phyloP scores from a whole-genome alignment of 495 filamentous ascomycete species.

The Cercophora sp. region DNA sequence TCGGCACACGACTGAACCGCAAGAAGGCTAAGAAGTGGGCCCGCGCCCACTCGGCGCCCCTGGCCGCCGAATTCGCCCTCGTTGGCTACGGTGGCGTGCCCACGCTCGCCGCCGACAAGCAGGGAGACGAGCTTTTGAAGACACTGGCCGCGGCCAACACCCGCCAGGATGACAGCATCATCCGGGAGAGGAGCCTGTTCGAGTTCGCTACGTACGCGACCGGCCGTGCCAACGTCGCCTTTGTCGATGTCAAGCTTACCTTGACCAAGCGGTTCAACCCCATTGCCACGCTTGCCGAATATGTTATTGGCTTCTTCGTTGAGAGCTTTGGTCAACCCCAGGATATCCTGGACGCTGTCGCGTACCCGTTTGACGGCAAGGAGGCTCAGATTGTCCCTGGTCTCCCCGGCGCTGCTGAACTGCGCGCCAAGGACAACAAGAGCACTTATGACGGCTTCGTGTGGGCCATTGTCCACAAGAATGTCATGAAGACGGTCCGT shows the following conservation, averaged over 20 bases:
- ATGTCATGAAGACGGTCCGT: slow-evolving; percentile 80
- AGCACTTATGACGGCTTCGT: slow-evolving; percentile 87
- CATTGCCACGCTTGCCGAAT: slow-evolving; percentile 64
- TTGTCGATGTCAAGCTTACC: slow-evolving; percentile 76
- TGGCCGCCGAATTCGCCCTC: slow-evolving; percentile 80
- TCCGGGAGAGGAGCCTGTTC: slow-evolving; percentile 79
- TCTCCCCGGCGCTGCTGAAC: slow-evolving; percentile 52
- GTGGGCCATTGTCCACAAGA: slow-evolving; percentile 94
- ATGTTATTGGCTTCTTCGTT: slow-evolving; percentile 68
- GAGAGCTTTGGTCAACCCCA: slow-evolving; percentile 60
- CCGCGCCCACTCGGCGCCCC: slow-evolving; percentile 61
- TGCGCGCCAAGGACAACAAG: slow-evolving; percentile 57
- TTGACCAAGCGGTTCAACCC: slow-evolving; percentile 91
- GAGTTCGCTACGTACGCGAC: slow-evolving; percentile 90
- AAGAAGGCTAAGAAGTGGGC: slow-evolving; percentile 78
- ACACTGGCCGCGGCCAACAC: slow-evolving; percentile 28
- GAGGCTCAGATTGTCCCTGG: slow-evolving; percentile 68
- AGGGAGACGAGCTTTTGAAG: slow-evolving; percentile 40
- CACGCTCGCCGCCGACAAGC: slow-evolving; percentile 31
- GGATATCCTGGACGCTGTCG: slow-evolving; percentile 68
- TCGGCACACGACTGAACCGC: slow-evolving; percentile 78
- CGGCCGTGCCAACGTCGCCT: slow-evolving; percentile 89
- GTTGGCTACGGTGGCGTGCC: slow-evolving; percentile 67
- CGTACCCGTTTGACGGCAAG: slow-evolving; percentile 88
- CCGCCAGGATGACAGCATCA: slow-evolving; percentile 49